These are phyloP conservation scores for Stellera chamaejasme DNA, from an alignment of 345 rosid genomes.

Conservation along the genomic window DNA sequence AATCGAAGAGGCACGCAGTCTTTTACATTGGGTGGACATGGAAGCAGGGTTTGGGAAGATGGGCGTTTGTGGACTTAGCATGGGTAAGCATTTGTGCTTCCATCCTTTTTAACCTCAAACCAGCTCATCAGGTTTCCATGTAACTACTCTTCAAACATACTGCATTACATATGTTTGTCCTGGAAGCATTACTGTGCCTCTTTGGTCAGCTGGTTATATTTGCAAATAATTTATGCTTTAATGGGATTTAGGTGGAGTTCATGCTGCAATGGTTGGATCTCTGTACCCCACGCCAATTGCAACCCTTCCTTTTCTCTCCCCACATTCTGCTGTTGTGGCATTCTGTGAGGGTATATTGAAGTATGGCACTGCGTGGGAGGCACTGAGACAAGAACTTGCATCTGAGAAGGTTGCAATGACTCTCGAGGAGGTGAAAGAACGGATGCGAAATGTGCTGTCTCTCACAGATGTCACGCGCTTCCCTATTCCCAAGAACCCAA, in stretches of 20 bases:
- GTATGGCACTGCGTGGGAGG: slow-evolving; percentile 99
- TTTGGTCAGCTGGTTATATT: neutral
- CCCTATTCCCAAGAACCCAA: slow-evolving; percentile 78
- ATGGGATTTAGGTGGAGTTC: slow-evolving; percentile 73
- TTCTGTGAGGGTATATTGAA: slow-evolving; percentile 94
- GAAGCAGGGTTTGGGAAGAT: slow-evolving; percentile 93
- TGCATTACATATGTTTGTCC: neutral
- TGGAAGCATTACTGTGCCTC: neutral
- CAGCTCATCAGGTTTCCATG: neutral
- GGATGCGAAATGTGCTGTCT: slow-evolving; percentile 87
- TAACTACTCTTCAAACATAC: neutral
- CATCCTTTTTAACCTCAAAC: slow-evolving; percentile 3
- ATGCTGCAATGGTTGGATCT: slow-evolving; percentile 99
- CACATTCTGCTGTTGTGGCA: slow-evolving; percentile 98
- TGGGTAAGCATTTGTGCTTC: slow-evolving; percentile 52
- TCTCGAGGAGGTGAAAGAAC: slow-evolving; percentile 86
- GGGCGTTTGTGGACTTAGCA: slow-evolving; percentile 97
- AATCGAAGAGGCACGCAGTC: slow-evolving; percentile 89
- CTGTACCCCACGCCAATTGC: slow-evolving; percentile 96
- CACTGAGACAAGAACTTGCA: slow-evolving; percentile 84
- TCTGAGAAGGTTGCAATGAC: slow-evolving; percentile 63
- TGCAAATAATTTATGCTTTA: slow-evolving; percentile 13
- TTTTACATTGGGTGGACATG: slow-evolving; percentile 73
- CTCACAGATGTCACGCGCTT: slow-evolving; percentile 99
- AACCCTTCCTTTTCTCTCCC: slow-evolving; percentile 93